Percentiles rank a stretch among this genome's conserved stretches.
Evolutionary conservation across 2,329 filamentous ascomycete genomes (phyloP).

Genomic region (Xylaria sp.): DNA sequence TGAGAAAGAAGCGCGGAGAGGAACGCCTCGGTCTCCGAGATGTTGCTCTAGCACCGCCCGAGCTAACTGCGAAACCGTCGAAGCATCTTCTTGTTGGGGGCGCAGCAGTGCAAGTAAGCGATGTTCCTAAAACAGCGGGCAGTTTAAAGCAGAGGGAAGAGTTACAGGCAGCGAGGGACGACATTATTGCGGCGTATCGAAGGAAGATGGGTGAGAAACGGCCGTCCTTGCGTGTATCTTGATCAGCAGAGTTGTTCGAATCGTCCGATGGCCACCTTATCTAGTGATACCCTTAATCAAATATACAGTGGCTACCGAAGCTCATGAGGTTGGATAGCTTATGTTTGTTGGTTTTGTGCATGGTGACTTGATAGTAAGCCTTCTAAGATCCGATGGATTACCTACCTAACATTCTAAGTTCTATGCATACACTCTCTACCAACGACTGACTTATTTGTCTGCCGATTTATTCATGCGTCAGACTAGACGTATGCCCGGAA

Average conservation of each 20-base stretch:
- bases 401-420: not conserved
- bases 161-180: conserved; percentile 73
- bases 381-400: not conserved
- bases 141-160: conserved; percentile 79
- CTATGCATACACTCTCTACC: not conserved
- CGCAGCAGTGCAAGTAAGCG: conserved; percentile 73
- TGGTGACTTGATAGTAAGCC: not conserved
- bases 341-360: not conserved
- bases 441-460: not conserved
- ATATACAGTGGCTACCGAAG: not conserved
- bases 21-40: conserved; percentile 63
- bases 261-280: not conserved
- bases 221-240: conserved; percentile 41
- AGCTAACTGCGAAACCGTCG: conserved; percentile 70
- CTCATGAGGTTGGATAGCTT: not conserved
- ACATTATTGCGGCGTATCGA: conserved; percentile 79
- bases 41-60: conserved; percentile 80
- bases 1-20: conserved; percentile 74
- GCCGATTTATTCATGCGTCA: not conserved
- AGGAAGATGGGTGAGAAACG: conserved; percentile 70
- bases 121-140: conserved; percentile 75
- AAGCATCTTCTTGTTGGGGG: conserved; percentile 74
- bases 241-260: conserved; percentile 6
- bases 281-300: conserved; percentile 34
- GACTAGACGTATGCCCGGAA: too few relatives aligned